Conservation (phyloP, 2,329 filamentous ascomycete species). For the Colletotrichum musicola region DNA sequence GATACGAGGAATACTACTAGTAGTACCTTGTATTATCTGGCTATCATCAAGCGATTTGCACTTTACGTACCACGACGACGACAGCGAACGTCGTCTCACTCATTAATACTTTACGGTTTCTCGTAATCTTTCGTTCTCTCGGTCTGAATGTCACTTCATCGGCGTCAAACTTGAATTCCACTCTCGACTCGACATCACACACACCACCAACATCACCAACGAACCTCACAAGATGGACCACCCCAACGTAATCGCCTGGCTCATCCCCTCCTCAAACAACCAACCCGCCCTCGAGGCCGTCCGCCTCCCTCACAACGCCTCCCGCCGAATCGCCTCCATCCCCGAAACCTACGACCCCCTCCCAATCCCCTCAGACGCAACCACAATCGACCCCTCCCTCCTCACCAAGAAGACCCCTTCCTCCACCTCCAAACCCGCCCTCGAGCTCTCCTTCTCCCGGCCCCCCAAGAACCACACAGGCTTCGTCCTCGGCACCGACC, state of each 20-base stretch:
- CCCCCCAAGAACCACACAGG: slow-evolving; percentile 50
- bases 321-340: slow-evolving; percentile 30
- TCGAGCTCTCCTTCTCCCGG: slow-evolving; percentile 53
- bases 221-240: slow-evolving; percentile 22
- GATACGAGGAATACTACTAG: not conserved
- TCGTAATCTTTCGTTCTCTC: not conserved
- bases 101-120: not conserved
- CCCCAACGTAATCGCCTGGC: slow-evolving; percentile 39
- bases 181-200: not conserved
- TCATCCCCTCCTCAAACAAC: slow-evolving; percentile 38
- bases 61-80: not conserved
- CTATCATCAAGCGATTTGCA: not conserved
- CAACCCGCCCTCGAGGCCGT: slow-evolving; percentile 35
- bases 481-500: slow-evolving; percentile 55
- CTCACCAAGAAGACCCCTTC: slow-evolving; percentile 7
- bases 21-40: not conserved
- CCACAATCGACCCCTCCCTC: slow-evolving; percentile 34
- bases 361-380: slow-evolving; percentile 8
- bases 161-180: not conserved
- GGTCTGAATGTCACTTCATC: not conserved
- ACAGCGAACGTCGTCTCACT: slow-evolving; percentile 10
- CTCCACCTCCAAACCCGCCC: slow-evolving; percentile 41
- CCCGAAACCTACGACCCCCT: slow-evolving; percentile 26
- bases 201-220: not conserved
- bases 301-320: slow-evolving; percentile 32